Percentiles rank a stretch among this genome's conserved stretches.
phyloP scores from a whole-genome alignment of 495 filamentous ascomycete genomes.

The Choiromyces venosus region DNA sequence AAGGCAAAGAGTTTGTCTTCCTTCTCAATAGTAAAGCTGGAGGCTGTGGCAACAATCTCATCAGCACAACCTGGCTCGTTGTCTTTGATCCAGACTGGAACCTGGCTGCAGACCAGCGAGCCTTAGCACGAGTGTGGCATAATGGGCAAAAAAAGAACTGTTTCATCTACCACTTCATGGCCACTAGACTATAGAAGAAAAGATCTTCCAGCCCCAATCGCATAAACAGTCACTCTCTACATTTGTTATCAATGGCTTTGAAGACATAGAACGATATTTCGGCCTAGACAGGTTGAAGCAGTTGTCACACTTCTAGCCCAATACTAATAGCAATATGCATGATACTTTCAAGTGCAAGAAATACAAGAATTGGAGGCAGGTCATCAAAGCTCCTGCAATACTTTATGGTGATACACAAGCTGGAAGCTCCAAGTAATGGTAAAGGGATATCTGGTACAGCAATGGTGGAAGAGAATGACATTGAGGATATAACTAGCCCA shows the following conservation, averaged over 20 bases:
- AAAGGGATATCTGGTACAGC: conserved; percentile 57
- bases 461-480: conserved; percentile 58
- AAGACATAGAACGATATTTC: conserved; percentile 96
- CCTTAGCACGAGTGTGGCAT: conserved; percentile 95
- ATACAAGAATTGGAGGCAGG: conserved; percentile 80
- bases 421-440: conserved; percentile 87
- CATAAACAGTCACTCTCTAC: conserved; percentile 96
- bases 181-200: conserved; percentile 98
- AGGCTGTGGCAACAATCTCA: conserved; percentile 92
- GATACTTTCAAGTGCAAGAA: conserved; percentile 99
- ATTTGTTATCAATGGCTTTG: conserved; percentile 90
- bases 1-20: conserved; percentile 87
- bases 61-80: conserved; percentile 91
- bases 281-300: conserved; percentile 79
- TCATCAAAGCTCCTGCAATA: conserved; percentile 84
- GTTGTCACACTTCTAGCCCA: conserved; percentile 81
- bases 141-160: conserved; percentile 99
- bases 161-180: conserved; percentile 97
- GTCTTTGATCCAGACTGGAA: conserved; percentile 99
- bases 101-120: conserved; percentile 95
- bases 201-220: conserved; percentile 96
- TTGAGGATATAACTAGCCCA: conserved; percentile 59
- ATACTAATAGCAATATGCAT: conserved; percentile 86
- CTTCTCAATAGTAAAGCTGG: conserved; percentile 92
- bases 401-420: conserved; percentile 96